These are phyloP conservation scores for Vaccinium corymbosum DNA, from an alignment of 148 eudicot genomes.

Conservation along the genomic window DNA sequence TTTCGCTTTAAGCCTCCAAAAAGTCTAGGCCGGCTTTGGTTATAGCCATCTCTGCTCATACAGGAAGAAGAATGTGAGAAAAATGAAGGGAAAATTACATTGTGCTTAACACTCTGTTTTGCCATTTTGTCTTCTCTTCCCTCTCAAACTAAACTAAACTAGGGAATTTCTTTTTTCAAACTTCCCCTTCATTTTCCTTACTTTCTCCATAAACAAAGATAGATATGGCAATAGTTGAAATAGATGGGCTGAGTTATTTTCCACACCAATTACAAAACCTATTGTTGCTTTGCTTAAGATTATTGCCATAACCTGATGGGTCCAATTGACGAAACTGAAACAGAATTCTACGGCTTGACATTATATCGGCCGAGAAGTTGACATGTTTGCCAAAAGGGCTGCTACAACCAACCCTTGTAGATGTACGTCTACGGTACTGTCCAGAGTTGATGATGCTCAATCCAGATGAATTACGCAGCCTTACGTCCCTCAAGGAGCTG, in stretches of 20 bases:
- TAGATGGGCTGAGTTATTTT: background rate
- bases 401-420: too few relatives aligned
- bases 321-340: background rate
- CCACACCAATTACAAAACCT: background rate
- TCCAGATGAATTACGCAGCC: background rate
- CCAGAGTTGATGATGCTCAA: background rate
- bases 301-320: background rate
- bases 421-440: background rate
- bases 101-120: background rate
- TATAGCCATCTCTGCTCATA: too few relatives aligned
- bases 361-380: background rate
- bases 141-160: background rate
- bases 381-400: background rate
- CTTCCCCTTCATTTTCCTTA: background rate
- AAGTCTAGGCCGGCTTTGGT: too few relatives aligned
- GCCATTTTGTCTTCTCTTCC: background rate
- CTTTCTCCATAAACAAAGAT: background rate
- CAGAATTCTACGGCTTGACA: background rate
- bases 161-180: background rate
- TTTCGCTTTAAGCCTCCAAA: too few relatives aligned
- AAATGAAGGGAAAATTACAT: too few relatives aligned
- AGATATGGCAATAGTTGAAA: background rate
- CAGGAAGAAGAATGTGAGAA: too few relatives aligned
- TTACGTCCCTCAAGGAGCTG: background rate
- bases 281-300: too few relatives aligned